Conservation (phyloP, 2,329 filamentous ascomycete genomes). For the Apiospora aurea region DNA sequence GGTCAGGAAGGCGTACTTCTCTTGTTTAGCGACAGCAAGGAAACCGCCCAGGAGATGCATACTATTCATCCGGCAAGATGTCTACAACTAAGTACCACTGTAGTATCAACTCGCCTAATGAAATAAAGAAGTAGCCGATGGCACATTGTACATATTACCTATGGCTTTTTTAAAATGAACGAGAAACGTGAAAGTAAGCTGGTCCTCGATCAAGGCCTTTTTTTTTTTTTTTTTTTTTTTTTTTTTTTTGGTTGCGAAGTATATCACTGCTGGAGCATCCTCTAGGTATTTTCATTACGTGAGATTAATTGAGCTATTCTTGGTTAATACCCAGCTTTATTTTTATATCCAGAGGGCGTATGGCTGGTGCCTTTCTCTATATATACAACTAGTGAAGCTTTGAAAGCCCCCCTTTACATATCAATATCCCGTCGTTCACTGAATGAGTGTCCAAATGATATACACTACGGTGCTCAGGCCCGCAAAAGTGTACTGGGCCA, state of each 20-base stretch:
- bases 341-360: not conserved
- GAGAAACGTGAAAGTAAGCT: not conserved
- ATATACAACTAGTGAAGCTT: not conserved
- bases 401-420: not conserved
- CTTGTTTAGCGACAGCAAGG: not conserved
- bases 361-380: too few relatives aligned
- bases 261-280: too few relatives aligned
- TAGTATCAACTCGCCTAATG: not conserved
- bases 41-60: not conserved
- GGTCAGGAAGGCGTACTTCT: not conserved
- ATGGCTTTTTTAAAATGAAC: not conserved
- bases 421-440: not conserved
- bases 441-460: not conserved
- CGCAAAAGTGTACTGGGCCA: not conserved
- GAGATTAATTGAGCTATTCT: too few relatives aligned
- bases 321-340: too few relatives aligned
- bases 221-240: too few relatives aligned
- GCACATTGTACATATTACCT: too few relatives aligned
- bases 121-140: not conserved
- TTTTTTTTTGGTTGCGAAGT: too few relatives aligned
- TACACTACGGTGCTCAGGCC: not conserved
- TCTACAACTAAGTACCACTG: not conserved
- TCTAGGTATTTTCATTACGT: too few relatives aligned
- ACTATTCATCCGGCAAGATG: constrained; percentile 5
- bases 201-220: too few relatives aligned